Base-by-base conservation (phyloP, 257 asterid species). In the Forsythia suspensa region DNA sequence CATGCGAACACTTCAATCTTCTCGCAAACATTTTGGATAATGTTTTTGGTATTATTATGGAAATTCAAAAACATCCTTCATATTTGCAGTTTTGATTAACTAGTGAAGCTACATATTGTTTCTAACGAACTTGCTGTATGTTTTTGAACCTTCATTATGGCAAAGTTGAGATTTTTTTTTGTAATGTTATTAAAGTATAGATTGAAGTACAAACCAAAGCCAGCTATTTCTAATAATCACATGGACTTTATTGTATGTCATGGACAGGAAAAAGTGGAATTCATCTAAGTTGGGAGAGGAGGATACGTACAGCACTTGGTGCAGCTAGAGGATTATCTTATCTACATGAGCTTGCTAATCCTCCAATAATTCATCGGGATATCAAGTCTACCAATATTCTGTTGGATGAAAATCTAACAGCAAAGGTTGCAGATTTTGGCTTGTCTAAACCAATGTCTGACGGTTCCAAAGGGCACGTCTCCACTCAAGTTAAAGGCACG, bases 401-500 rank as follows among this genome's bases (percentile, higher is more conserved):
- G 79, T 80, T 95, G 84, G 98, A 91, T 79, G 96, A 90, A 74
- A 88, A 93, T 76, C 88, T 93, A 74, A 95, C 97, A 29, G 97
- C 98, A 16, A 95, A 95, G 79, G 99, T 95, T 72, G 97, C 98
- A 2, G 99, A 95, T 83, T 95, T 95, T 43, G 99, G 99, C 73
- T 76, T 95, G 90, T 95, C 96, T 76, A 95, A 95, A 87, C 92
- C 92, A 38, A 95, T 95, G 16, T 90, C 96, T 0, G 98, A 93
- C 70, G 75, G 85, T 83, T 88, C 97, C 41, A 93, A 93, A 79
- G 98, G 92, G 67, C 98, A 95, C 36, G 96, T 95, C 39, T 95
- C 99, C 7, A 95, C 99, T 80, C 98, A 95, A 90, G 98, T 95
- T 40, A 95, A 95, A 84, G 99, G 99, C 86, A 95, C 98, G 46